phyloP scores from a whole-genome alignment of 2,329 filamentous ascomycete species.

The Alternaria sp. region DNA sequence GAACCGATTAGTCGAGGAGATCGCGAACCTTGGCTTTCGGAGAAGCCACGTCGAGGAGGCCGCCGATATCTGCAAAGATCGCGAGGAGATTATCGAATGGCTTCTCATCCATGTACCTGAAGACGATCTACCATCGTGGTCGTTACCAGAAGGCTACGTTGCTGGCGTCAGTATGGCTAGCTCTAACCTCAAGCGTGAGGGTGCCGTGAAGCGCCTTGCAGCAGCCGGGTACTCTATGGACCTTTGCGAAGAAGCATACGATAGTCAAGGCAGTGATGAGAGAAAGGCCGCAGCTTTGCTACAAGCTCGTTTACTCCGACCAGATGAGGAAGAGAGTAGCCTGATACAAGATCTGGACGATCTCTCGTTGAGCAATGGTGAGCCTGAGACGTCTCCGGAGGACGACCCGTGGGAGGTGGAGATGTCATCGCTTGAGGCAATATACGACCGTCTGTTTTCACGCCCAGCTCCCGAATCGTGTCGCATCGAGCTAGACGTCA shows the following conservation, averaged over 20 bases:
- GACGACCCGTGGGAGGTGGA: slow-evolving; percentile 82
- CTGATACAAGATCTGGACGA: slow-evolving; percentile 42
- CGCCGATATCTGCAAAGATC: slow-evolving; percentile 83
- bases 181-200: slow-evolving; percentile 80
- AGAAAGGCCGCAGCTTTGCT: slow-evolving; percentile 77
- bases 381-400: slow-evolving; percentile 51
- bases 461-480: slow-evolving; percentile 68
- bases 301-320: slow-evolving; percentile 69
- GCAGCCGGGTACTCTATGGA: slow-evolving; percentile 85
- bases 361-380: slow-evolving; percentile 46
- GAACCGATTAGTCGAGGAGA: slow-evolving; percentile 70
- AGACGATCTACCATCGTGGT: slow-evolving; percentile 93
- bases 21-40: slow-evolving; percentile 84
- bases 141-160: slow-evolving; percentile 87
- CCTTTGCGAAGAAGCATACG: slow-evolving; percentile 78
- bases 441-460: slow-evolving; percentile 71
- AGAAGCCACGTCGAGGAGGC: slow-evolving; percentile 89
- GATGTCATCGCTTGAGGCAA: slow-evolving; percentile 80
- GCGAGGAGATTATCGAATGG: slow-evolving; percentile 94
- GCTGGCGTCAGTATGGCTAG: slow-evolving; percentile 88
- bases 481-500: slow-evolving; percentile 69
- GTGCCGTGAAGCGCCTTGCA: slow-evolving; percentile 79
- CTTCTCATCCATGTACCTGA: slow-evolving; percentile 95
- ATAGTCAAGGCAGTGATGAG: slow-evolving; percentile 74
- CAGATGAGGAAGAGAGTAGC: slow-evolving; percentile 38